Percentiles rank a stretch among this genome's conserved stretches.
Evolutionary conservation across 768 basidiomycete genomes (phyloP).

Genomic region (Daedalea quercina): DNA sequence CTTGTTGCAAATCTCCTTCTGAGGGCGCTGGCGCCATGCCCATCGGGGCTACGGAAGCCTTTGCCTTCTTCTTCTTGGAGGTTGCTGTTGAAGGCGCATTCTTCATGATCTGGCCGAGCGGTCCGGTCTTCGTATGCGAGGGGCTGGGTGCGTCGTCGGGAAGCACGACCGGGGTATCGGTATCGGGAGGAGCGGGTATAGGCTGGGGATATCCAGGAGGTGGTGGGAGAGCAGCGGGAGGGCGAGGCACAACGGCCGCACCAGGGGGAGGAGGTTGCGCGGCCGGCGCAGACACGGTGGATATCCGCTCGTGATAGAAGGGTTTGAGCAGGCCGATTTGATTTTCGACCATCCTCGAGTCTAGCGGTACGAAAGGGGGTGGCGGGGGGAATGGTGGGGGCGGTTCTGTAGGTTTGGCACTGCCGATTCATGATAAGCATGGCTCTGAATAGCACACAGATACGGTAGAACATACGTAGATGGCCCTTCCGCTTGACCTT

Average conservation of each 20-base stretch:
- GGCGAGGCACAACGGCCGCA: conserved; percentile 2
- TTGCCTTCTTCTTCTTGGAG: conserved; percentile 52
- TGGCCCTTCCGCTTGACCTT: conserved; percentile 28
- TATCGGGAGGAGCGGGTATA: conserved; percentile 15
- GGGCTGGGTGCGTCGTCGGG: conserved; percentile 59
- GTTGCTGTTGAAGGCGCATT: conserved; percentile 34
- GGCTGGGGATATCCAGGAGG: conserved; percentile 14
- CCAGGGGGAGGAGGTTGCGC: conserved; percentile 10
- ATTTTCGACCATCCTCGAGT: conserved; percentile 52
- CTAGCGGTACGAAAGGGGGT: conserved; percentile 71
- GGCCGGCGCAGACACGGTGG: conserved; percentile 29
- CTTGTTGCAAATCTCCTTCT: background rate
- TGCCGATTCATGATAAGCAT: conserved; percentile 18
- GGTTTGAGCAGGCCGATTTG: conserved; percentile 83
- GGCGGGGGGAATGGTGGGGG: conserved; percentile 84
- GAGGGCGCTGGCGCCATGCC: conserved; percentile 1
- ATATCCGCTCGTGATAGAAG: conserved; percentile 61
- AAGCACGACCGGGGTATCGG: conserved; percentile 30
- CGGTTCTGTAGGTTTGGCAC: conserved; percentile 63
- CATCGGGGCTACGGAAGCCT: conserved; percentile 13
- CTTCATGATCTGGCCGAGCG: conserved; percentile 68
- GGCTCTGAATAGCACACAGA: background rate
- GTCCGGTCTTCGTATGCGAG: conserved; percentile 67
- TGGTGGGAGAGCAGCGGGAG: conserved; percentile 9
- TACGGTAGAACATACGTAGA: conserved; percentile 41